Conservation (phyloP, 2,329 filamentous ascomycete species). For the Fusarium equiseti region DNA sequence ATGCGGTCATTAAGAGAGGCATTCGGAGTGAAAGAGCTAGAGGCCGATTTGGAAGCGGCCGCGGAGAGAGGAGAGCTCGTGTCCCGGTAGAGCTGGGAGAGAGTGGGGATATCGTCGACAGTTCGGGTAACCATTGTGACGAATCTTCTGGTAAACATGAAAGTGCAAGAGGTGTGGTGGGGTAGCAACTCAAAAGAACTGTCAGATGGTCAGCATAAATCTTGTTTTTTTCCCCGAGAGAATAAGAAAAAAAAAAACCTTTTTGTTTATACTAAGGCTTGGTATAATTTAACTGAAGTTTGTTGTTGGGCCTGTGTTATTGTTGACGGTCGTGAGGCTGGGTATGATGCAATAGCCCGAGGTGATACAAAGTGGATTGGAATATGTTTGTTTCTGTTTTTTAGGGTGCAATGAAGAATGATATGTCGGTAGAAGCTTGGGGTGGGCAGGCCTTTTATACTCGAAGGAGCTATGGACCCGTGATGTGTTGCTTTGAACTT, state of each 20-base stretch:
- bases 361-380: neutral
- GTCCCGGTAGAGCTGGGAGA: conserved; percentile 71
- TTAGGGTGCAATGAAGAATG: neutral
- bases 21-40: conserved; percentile 50
- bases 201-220: neutral
- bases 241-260: neutral
- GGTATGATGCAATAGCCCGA: conserved; percentile 3
- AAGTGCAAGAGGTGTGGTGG: neutral
- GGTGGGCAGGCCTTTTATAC: neutral
- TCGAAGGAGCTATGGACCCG: neutral
- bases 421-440: neutral
- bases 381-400: neutral
- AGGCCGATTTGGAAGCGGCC: neutral
- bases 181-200: neutral
- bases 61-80: conserved; percentile 32
- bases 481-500: neutral
- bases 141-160: conserved; percentile 48
- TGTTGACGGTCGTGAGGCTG: neutral
- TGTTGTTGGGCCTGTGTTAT: neutral
- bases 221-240: neutral
- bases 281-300: neutral
- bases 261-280: neutral
- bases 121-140: conserved; percentile 44
- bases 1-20: conserved; percentile 76
- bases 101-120: conserved; percentile 69